A percentile compares a stretch with the other conserved stretches of the same genome.
phyloP scores from a whole-genome alignment of 805 yeast species.

The Yamadazyma endophytica region DNA sequence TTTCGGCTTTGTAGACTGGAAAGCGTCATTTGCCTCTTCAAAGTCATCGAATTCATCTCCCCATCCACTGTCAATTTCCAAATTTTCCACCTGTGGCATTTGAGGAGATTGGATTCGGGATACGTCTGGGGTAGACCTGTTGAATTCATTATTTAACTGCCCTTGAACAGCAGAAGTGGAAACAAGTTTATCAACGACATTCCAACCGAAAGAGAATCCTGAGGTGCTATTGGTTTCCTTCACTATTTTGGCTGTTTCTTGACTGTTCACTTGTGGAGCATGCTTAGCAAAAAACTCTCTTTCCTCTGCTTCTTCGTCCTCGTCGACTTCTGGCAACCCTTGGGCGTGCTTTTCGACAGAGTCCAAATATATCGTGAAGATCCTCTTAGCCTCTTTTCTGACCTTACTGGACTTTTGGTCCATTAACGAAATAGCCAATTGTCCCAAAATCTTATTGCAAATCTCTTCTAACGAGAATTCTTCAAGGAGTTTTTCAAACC shows the following conservation, averaged over 20 bases:
- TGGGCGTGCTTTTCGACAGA: slow-evolving; percentile 37
- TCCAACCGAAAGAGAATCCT: slow-evolving; percentile 31
- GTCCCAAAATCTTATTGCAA: slow-evolving; percentile 76
- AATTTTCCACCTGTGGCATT: background rate
- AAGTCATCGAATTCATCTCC: no score
- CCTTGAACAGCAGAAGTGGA: slow-evolving; percentile 27
- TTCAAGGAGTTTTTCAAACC: slow-evolving; percentile 61
- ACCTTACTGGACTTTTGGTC: slow-evolving; percentile 66
- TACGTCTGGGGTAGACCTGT: slow-evolving; percentile 12
- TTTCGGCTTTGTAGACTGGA: background rate
- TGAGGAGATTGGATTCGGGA: background rate
- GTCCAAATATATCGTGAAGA: slow-evolving; percentile 55
- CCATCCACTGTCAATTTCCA: slow-evolving; percentile 2
- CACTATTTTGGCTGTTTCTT: slow-evolving; percentile 4
- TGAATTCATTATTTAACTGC: slow-evolving; percentile 31
- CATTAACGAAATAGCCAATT: slow-evolving; percentile 77
- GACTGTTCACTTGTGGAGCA: slow-evolving; percentile 14
- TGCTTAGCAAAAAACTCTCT: slow-evolving; percentile 29
- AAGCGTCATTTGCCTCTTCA: slow-evolving; percentile 1
- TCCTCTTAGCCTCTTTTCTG: slow-evolving; percentile 63
- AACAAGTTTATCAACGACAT: slow-evolving; percentile 30
- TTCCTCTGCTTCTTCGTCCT: slow-evolving; percentile 37
- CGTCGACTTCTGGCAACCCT: slow-evolving; percentile 28
- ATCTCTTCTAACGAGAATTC: slow-evolving; percentile 71
- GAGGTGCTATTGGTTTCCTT: slow-evolving; percentile 9